Evolutionary conservation across 176 grass and related monocot species (phyloP), one percentile per base, ranked within the genome.

Genomic region (Carex kokanica): DNA sequence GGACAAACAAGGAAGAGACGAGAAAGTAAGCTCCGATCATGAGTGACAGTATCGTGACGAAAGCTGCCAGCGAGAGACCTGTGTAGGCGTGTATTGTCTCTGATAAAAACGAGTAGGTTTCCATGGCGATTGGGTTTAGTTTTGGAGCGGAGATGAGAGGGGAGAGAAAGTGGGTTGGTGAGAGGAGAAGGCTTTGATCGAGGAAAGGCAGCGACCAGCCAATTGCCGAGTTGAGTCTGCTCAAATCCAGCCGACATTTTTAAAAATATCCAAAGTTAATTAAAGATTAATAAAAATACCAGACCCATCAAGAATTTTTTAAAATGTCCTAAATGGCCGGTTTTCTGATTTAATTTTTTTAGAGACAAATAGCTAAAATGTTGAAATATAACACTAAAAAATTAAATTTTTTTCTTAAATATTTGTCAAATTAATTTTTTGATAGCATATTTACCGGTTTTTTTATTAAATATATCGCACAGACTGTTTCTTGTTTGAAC

Each of bases 1-100:
- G 66, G 41, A 98, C 88, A 83, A 98, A 93, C 84, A 90, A 84
- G 62, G 87, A 84, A 40, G 89, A 93, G 80, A 93, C 92, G 82
- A 95, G 75, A 85, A 85, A 90, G 84, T 93, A 98, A 64, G 88
- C 90, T 38, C 89, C 89, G 75, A 95, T 78, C 92, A 93, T 91
- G 81, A 98, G 89, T 27, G 89, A 85, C 3, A 93, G 82, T 83
- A 98, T 92, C 65, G 95, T 95, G 93, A 88, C 62, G 84, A 90
- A 92, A 24, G 89, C 92, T 14, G 86, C 90, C 4, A 86, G 91
- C n/a, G 92, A 93, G 68, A 98, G 91, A 78, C 93, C 93, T 59
- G 91, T 95, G 88, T 95, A 95, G 31, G 88, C 64, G 81, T 90
- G 36, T 82, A 95, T 85, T 23, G 88, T 84, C n/a, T 90, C 91